Conservation (phyloP, 176 grass and related monocot species). For the Musa schizocarpa region DNA sequence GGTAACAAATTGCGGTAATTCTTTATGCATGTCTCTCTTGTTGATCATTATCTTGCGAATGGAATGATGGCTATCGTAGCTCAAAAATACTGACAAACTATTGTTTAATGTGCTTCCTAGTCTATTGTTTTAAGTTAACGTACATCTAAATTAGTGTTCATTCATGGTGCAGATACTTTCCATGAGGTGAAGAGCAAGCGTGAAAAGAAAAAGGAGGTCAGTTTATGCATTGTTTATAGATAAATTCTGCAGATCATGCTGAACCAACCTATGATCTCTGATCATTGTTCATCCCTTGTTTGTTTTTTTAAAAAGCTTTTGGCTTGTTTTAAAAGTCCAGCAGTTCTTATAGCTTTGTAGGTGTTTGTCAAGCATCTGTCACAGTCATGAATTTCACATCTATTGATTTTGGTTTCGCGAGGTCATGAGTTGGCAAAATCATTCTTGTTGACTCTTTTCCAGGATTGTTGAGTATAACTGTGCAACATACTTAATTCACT, state of each 20-base stretch:
- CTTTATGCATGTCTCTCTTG: neutral
- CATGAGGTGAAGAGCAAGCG: constrained; percentile 71
- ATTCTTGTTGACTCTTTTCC: too few relatives aligned
- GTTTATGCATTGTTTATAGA: constrained; percentile 7
- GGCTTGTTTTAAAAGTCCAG: neutral
- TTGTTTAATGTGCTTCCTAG: constrained; percentile 1
- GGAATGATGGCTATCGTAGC: neutral
- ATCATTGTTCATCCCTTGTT: constrained; percentile 6
- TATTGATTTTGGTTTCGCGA: too few relatives aligned
- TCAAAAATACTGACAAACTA: neutral
- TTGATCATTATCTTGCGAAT: neutral
- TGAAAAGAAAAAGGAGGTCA: constrained; percentile 68
- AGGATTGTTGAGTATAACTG: too few relatives aligned
- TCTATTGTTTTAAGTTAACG: neutral
- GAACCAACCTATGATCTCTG: neutral
- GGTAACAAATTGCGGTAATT: neutral
- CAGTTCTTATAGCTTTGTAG: neutral
- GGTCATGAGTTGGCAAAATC: too few relatives aligned
- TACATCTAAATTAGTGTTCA: constrained; percentile 20
- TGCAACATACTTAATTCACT: too few relatives aligned
- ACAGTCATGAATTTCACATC: too few relatives aligned
- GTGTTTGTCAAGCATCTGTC: neutral
- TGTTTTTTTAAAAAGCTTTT: neutral
- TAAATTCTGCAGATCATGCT: neutral
- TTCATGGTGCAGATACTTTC: constrained; percentile 50